A percentile compares a stretch with the other conserved stretches of the same genome.
phyloP scores from a whole-genome alignment of 2,329 filamentous ascomycete genomes.

The Phialophora macrospora region DNA sequence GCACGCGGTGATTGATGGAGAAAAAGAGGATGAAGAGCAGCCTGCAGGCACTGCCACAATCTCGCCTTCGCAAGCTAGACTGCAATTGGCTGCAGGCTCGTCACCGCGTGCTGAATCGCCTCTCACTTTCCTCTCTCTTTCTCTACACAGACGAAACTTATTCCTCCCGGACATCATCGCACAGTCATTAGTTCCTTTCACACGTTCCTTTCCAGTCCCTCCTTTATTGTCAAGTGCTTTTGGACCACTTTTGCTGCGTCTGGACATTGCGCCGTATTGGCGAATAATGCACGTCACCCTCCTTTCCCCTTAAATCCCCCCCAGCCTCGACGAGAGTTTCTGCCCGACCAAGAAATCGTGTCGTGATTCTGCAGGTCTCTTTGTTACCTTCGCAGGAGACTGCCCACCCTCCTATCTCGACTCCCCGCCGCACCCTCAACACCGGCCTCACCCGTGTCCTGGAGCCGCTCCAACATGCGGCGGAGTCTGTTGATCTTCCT shows the following conservation, averaged over 20 bases:
- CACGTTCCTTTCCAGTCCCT: slow-evolving; percentile 10
- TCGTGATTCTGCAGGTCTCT: not conserved
- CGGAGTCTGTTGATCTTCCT: slow-evolving; percentile 67
- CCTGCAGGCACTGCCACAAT: slow-evolving; percentile 30
- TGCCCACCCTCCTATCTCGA: slow-evolving; percentile 8
- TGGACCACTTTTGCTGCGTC: not conserved
- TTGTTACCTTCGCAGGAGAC: not conserved
- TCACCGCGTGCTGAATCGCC: slow-evolving; percentile 1
- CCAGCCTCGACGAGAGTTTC: slow-evolving; percentile 1
- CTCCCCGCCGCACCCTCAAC: slow-evolving; percentile 1
- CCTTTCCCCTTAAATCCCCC: slow-evolving; percentile 17
- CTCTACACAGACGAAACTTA: slow-evolving; percentile 18
- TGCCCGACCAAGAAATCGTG: not conserved
- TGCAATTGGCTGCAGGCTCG: slow-evolving; percentile 13
- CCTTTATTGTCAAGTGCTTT: not conserved
- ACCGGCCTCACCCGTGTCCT: not conserved
- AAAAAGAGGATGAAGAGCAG: slow-evolving; percentile 3
- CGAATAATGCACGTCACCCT: slow-evolving; percentile 12
- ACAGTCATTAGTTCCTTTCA: slow-evolving; percentile 4
- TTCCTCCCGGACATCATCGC: slow-evolving; percentile 17
- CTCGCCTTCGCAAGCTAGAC: not conserved
- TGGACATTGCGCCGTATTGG: not conserved
- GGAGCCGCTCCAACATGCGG: slow-evolving; percentile 56
- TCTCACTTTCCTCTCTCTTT: slow-evolving; percentile 1
- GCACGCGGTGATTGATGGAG: slow-evolving; percentile 9